These are phyloP conservation scores for Macrophomina phaseolina DNA, from an alignment of 2,329 filamentous ascomycete species.

Conservation along the genomic window DNA sequence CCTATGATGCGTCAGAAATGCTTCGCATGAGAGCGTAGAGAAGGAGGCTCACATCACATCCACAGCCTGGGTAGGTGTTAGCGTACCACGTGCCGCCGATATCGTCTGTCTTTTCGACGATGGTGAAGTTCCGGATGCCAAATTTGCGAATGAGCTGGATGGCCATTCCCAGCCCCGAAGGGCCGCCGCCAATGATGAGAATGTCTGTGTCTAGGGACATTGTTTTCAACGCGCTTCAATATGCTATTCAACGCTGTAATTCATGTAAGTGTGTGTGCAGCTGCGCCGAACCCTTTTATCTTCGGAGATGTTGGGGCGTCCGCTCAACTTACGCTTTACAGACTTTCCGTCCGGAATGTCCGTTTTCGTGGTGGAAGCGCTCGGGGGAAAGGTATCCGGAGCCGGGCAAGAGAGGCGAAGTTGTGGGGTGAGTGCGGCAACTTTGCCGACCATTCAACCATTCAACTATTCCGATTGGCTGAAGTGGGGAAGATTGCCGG, in stretches of 20 bases:
- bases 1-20: not conserved
- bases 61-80: slow-evolving; percentile 43
- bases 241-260: too few relatives aligned
- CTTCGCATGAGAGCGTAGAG: not conserved
- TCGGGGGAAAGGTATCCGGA: not conserved
- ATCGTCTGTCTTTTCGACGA: slow-evolving; percentile 52
- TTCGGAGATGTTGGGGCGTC: not conserved
- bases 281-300: not conserved
- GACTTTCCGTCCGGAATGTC: not conserved
- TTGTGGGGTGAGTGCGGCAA: not conserved
- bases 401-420: slow-evolving; percentile 1
- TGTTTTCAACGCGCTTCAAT: not conserved
- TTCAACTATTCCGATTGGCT: too few relatives aligned
- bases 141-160: slow-evolving; percentile 52
- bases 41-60: slow-evolving; percentile 38
- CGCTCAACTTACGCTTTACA: not conserved
- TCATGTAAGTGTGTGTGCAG: too few relatives aligned
- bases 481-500: too few relatives aligned
- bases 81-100: slow-evolving; percentile 44
- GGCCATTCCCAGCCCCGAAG: slow-evolving; percentile 54
- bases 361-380: not conserved
- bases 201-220: slow-evolving; percentile 41
- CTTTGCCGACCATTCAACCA: not conserved
- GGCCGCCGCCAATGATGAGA: slow-evolving; percentile 58
- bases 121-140: slow-evolving; percentile 47